Evolutionary conservation across 306 rosid genomes (phyloP), one percentile per base, ranked within the genome.

Genomic region (Sicyos baderoa): DNA sequence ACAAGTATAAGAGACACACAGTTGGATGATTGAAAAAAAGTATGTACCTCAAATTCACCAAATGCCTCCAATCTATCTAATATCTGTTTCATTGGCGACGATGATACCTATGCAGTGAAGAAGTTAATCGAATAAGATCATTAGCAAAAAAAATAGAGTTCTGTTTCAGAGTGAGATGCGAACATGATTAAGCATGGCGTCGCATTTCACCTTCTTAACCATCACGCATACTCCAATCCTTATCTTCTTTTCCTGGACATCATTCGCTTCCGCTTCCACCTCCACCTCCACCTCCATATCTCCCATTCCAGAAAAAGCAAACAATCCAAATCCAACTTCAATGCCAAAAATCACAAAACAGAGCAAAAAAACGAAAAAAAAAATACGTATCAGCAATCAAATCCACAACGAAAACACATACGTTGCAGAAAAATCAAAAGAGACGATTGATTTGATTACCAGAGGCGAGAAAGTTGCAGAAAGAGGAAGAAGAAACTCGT

Each of bases 121-220:
- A 12, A 73, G 64, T 6, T 22, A 45, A 37, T 78, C 56, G 71
- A 50, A 37, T 75, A 78, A 56, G 54, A 76, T 68, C 19, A 14
- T 49, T 76, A 72, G 11, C 18, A 23, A 70, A 58, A 17, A 68
- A 22, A 42, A 21, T 49, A 27, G 14, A 76, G 18, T 14, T 73
- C 75, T 54, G 67, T 58, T 61, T 56, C 51, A 54, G 55, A 82
- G 51, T 14, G 44, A 35, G 59, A 42, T 44, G 69, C 66, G 45
- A 68, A 72, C 11, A 74, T 78, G 74, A 81, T 71, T 70, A 64
- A 29, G 88, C 94, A 86, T 88, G 77, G 81, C 35, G 86, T 83
- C 85, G 86, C 93, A 84, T 86, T 93, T 93, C 96, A 93, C 99
- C 99, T 93, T 93, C 99, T 93, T 93, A 86, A 89, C 96, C 99